phyloP scores from a whole-genome alignment of 192 early-diverging fungal genomes.

The Coemansia sp. region DNA sequence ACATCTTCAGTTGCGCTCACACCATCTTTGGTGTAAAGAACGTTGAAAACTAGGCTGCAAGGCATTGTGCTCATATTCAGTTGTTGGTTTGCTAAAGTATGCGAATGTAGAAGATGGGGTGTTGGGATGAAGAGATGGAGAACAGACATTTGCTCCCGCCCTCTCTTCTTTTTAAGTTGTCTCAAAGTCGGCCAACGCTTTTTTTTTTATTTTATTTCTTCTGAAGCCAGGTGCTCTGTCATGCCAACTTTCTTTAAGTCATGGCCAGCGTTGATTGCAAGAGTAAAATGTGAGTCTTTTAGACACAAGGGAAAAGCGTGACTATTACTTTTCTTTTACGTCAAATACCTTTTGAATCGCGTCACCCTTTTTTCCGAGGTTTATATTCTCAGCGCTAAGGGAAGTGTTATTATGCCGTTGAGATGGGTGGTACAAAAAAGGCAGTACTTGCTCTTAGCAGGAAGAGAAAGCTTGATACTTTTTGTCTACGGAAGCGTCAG shows the following conservation, averaged over 20 bases:
- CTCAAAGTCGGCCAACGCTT: constrained; percentile 1
- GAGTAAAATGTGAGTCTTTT: neutral
- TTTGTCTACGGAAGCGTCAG: neutral
- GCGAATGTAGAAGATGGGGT: neutral
- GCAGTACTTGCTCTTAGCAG: neutral
- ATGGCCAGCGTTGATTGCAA: neutral
- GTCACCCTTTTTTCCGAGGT: neutral
- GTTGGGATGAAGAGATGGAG: neutral
- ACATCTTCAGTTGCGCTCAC: neutral
- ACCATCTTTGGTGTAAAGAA: neutral
- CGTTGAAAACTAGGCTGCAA: neutral
- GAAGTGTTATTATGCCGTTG: neutral
- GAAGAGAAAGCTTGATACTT: too few relatives aligned
- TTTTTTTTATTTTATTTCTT: neutral
- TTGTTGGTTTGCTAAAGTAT: neutral
- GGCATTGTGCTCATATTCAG: neutral
- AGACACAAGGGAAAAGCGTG: constrained; percentile 1
- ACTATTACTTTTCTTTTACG: neutral
- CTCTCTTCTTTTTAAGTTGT: neutral
- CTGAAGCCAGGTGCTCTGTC: neutral
- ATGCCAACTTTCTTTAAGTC: neutral
- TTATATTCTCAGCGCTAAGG: neutral
- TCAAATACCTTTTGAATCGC: neutral
- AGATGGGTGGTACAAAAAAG: neutral
- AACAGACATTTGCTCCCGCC: neutral